Evolutionary conservation across 805 yeast genomes (phyloP), one percentile per base, ranked within the genome.

Genomic region (Metschnikowia colocasiae): DNA sequence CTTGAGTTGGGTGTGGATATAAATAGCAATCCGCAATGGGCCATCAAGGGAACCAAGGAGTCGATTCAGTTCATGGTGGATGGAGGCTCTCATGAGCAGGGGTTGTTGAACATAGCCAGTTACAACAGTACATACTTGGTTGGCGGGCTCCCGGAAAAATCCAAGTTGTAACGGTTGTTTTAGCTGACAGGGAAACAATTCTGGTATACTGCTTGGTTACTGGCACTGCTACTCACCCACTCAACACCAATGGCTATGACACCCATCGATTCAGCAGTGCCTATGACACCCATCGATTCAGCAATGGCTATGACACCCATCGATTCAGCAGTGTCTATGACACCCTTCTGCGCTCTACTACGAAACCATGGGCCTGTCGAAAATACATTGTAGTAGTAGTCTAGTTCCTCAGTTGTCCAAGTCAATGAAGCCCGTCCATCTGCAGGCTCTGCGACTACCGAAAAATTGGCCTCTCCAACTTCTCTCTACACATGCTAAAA

Each of bases 1-100:
- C 42, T 68, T 7, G 66, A 69, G 26, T 55, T 81, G 33, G 92
- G 86, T 0, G 48, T 47, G 4, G 61, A 57, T 15, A 79, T 85
- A 27, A 71, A 74, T 31, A 43, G 48, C 2, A 73, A 77, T 60
- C 72, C 75, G 36, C 75, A 71, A 23, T 82, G 86, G 68, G 87
- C 87, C 16, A 70, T 85, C 31, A 71, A 64, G 50, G 91, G 90
- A 10, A 79, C 87, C 3, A 85, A 85, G 64, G 69, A 67, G 46
- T 61, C 75, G 45, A 57, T 85, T 53, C 80, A 81, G 51, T 60
- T 59, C 8, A 63, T 71, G 42, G 46, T 61, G 19, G 57, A 64
- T 40, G 79, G 78, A 31, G 59, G 58, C 6, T 41, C 31, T 18
- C 55, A 62, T 32, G 68, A 68, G 22, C 71, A 73, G 19, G 85